Base-by-base conservation (phyloP, 2,329 filamentous ascomycete species). In the Fusarium poae region DNA sequence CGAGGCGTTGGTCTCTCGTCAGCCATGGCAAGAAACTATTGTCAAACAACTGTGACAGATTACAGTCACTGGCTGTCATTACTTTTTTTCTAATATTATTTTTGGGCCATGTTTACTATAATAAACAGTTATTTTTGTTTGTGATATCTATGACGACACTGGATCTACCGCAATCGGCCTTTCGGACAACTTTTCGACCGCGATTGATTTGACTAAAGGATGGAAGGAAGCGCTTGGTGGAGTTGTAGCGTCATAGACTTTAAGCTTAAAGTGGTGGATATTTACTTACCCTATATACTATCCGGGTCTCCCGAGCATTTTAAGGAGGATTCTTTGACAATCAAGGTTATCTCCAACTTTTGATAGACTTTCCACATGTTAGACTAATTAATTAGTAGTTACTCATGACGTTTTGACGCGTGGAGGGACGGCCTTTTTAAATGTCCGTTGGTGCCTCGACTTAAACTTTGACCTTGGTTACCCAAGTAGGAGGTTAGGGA, bases 1-100 rank as follows among this genome's bases (percentile, higher is more conserved):
- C 67, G 46, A 2, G 72, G 72, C 25, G 72, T 74, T 52, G 71
- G 66, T 48, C 48, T 60, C 35, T 70, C 62, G 44, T 67, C 70
- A 12, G 65, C 59, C 72, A 74, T 74, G 16, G 29, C 9, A 9
- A 44, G 44, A 27, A 20, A n/a, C 23, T 51, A 39, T 64, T 43
- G 9, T 42, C 39, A 13, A 25, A 18, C 12, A 9, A 35, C 23
- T 44, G 13, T 53, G 23, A 39, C 23, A 21, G 34, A 35, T 25
- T 29, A 40, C 48, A 45, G n/a, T 21, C 10, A 15, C 42, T 44
- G 25, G 4, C 13, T 50, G 32, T 27, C 32, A 27, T 20, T 39
- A 20, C 9, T 50, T 6, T 27, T 20, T 50, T 4, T 20, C 15
- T 50, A 16, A 7, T 10, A 27, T 27, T 5, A 25, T 27, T 27